A percentile compares a stretch with the other conserved stretches of the same genome.
phyloP scores from a whole-genome alignment of 192 early-diverging fungal genomes.

The Lunasporangiospora selenospora region DNA sequence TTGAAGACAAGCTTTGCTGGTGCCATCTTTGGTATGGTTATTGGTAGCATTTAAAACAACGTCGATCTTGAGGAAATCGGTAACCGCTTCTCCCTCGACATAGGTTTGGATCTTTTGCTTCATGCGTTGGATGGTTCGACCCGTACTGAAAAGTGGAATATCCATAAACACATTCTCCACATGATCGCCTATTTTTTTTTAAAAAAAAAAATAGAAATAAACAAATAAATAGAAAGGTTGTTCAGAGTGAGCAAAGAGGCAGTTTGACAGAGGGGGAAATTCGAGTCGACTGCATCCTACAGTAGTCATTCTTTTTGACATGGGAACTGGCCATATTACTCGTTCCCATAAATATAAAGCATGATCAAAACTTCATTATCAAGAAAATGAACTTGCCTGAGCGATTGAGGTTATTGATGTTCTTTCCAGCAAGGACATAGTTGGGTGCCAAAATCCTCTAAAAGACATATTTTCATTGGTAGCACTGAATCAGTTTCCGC shows the following conservation, averaged over 20 bases:
- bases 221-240: background rate
- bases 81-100: constrained; percentile 13
- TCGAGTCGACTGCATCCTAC: too few species aligned
- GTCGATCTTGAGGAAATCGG: constrained; percentile 34
- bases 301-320: too few species aligned
- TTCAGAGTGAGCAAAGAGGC: background rate
- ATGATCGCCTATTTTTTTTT: constrained; percentile 40
- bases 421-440: constrained; percentile 13
- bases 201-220: background rate
- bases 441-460: constrained; percentile 21
- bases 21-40: constrained; percentile 40
- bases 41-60: constrained; percentile 36
- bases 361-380: too few species aligned
- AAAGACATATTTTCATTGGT: too few species aligned
- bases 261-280: too few species aligned
- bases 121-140: constrained; percentile 22
- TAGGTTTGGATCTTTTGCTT: constrained; percentile 38
- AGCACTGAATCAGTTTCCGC: too few species aligned
- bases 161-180: constrained; percentile 35
- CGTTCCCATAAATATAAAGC: too few species aligned
- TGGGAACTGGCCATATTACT: too few species aligned
- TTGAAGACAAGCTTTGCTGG: constrained; percentile 38
- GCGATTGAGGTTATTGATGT: constrained; percentile 38
- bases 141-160: constrained; percentile 34
- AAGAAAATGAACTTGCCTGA: constrained; percentile 26